Evolutionary conservation across 192 early-diverging fungal species (phyloP).

Genomic region (Chytriomyces sp.): DNA sequence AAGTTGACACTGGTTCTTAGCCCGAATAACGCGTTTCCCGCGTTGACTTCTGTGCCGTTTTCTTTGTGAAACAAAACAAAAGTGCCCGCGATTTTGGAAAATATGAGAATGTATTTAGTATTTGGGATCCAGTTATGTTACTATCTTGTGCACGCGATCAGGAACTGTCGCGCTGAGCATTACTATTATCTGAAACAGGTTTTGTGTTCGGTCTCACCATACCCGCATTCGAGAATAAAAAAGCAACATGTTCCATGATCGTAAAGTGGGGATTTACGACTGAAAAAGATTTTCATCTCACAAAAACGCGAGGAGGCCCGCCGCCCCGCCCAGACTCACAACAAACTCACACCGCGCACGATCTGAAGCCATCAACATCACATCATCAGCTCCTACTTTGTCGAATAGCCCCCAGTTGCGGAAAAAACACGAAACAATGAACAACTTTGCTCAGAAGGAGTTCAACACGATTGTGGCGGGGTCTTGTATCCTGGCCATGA

Average conservation of each 20-base stretch:
- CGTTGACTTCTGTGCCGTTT: conserved; percentile 15
- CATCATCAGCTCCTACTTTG: not conserved
- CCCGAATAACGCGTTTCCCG: conserved; percentile 33
- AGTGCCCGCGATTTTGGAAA: too few relatives aligned
- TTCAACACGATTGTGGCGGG: conserved; percentile 62
- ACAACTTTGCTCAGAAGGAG: conserved; percentile 57
- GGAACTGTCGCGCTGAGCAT: too few relatives aligned
- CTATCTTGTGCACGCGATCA: too few relatives aligned
- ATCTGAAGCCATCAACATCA: not conserved
- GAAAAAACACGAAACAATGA: conserved; percentile 38
- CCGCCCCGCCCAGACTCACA: too few relatives aligned
- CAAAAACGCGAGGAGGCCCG: too few relatives aligned
- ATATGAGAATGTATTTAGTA: too few relatives aligned
- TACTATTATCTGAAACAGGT: too few relatives aligned
- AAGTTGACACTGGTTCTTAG: conserved; percentile 30
- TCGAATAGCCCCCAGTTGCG: not conserved
- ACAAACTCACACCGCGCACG: too few relatives aligned
- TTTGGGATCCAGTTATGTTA: too few relatives aligned
- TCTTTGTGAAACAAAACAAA: not conserved
- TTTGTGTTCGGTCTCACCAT: not conserved
- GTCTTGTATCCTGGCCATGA: conserved; percentile 53
- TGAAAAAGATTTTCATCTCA: not conserved
- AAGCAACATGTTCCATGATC: too few relatives aligned
- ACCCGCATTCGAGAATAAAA: not conserved
- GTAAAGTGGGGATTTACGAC: not conserved